Conservation (phyloP, 139 green algal genomes). For the Chlamydomonas eustigma region DNA sequence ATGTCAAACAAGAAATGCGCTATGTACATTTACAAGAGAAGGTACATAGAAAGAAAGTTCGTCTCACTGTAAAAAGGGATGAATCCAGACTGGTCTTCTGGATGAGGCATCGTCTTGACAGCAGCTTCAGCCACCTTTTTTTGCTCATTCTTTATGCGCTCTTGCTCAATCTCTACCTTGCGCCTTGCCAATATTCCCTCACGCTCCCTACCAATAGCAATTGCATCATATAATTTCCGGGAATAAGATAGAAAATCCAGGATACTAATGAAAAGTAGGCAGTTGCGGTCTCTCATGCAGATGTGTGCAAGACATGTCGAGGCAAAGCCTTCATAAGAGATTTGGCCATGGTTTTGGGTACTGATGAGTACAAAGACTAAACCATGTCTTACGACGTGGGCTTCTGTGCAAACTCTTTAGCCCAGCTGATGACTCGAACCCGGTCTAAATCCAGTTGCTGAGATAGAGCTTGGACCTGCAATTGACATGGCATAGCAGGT, state of each 20-base stretch:
- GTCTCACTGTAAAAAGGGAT: conserved; percentile 36
- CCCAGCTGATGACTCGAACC: background rate
- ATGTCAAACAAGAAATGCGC: too few relatives aligned
- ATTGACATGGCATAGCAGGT: background rate
- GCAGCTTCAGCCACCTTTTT: background rate
- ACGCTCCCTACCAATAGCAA: background rate
- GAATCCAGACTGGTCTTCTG: conserved; percentile 22
- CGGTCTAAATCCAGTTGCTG: conserved; percentile 2
- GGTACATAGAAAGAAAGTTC: background rate
- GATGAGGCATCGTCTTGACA: background rate
- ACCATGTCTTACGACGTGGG: background rate
- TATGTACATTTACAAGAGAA: too few relatives aligned
- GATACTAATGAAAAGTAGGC: too few relatives aligned
- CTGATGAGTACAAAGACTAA: background rate
- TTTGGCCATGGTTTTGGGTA: too few relatives aligned
- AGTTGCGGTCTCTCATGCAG: too few relatives aligned
- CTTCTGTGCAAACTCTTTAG: conserved; percentile 15
- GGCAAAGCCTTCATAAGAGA: too few relatives aligned
- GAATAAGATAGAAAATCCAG: too few relatives aligned
- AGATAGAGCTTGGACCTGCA: conserved; percentile 1
- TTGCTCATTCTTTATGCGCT: background rate
- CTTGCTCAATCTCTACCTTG: background rate
- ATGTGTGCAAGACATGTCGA: too few relatives aligned
- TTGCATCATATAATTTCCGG: too few relatives aligned
- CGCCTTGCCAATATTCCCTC: background rate